Conservation (phyloP, 2,329 filamentous ascomycete genomes). For the Graphilbum sp. region DNA sequence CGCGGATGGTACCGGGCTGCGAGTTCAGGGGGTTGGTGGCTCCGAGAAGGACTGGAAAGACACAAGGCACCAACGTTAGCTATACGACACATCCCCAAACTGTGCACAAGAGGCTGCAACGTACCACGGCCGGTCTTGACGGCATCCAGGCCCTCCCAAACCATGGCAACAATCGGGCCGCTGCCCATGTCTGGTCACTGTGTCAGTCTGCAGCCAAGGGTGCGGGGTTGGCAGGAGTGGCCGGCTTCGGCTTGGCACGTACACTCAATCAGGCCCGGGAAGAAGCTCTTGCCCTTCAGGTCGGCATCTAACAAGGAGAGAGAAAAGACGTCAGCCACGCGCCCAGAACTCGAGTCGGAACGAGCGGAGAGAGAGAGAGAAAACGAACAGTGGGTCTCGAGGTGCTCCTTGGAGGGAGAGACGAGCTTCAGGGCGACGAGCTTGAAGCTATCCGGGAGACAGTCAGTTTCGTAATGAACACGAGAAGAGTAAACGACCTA, state of each 20-base stretch:
- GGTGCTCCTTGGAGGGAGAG: slow-evolving; percentile 79
- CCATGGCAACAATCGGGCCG: slow-evolving; percentile 96
- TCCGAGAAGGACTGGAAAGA: slow-evolving; percentile 66
- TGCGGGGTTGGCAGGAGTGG: slow-evolving; percentile 1
- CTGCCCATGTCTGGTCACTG: slow-evolving; percentile 68
- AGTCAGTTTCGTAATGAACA: background rate
- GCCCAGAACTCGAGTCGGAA: no score
- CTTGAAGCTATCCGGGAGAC: slow-evolving; percentile 59
- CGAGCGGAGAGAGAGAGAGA: background rate
- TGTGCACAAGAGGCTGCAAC: no score
- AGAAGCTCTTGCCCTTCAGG: slow-evolving; percentile 90
- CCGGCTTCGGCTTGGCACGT: slow-evolving; percentile 26
- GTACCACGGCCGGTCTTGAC: slow-evolving; percentile 94
- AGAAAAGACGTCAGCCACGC: no score
- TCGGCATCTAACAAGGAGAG: slow-evolving; percentile 47
- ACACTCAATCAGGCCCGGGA: slow-evolving; percentile 86
- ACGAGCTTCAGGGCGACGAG: slow-evolving; percentile 94
- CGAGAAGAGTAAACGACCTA: slow-evolving; percentile 7
- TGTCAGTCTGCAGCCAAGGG: slow-evolving; percentile 4
- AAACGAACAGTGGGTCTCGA: slow-evolving; percentile 82
- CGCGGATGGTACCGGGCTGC: slow-evolving; percentile 93
- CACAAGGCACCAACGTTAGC: no score
- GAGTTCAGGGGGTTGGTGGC: slow-evolving; percentile 97
- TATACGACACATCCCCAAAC: no score
- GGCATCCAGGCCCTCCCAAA: slow-evolving; percentile 97